Percentiles rank a stretch among this genome's conserved stretches.
These are phyloP conservation scores for Hordeum pubiflorum DNA, from an alignment of 202 grass and related monocot species.

Conservation along the genomic window DNA sequence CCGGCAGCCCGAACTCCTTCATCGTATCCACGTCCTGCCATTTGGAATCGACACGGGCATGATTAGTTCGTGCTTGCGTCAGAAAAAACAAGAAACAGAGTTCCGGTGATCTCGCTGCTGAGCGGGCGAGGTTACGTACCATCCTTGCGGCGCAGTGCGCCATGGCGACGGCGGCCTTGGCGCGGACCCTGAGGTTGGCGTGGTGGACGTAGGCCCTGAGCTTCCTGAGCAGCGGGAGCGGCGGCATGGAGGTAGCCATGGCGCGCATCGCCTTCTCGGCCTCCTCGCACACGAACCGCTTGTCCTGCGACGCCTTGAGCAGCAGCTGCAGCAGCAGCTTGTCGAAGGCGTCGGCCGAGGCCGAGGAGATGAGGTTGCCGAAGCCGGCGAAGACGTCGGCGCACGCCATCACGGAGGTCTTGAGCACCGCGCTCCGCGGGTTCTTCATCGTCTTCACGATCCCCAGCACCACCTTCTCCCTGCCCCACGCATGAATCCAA, in stretches of 20 bases:
- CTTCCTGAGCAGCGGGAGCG: conserved; percentile 67
- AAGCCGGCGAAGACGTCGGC: conserved; percentile 59
- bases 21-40: conserved; percentile 46
- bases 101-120: too few relatives aligned
- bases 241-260: conserved; percentile 69
- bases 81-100: too few relatives aligned
- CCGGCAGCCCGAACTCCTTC: conserved; percentile 62
- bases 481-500: not conserved
- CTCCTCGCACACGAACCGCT: conserved; percentile 89
- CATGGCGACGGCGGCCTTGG: conserved; percentile 89
- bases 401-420: conserved; percentile 88
- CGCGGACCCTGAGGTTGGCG: conserved; percentile 78
- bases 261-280: conserved; percentile 82
- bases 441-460: conserved; percentile 86
- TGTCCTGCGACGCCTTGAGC: conserved; percentile 96
- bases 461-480: conserved; percentile 54
- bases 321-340: conserved; percentile 88
- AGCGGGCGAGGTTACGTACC: conserved; percentile 17
- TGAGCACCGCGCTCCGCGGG: conserved; percentile 86
- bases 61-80: too few relatives aligned
- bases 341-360: conserved; percentile 50
- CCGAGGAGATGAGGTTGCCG: conserved; percentile 39
- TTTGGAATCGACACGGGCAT: not conserved
- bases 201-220: conserved; percentile 68
- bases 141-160: conserved; percentile 64